Evolutionary conservation across 371 early-diverging fungal genomes (phyloP).

Genomic region (Mortierella sp.): DNA sequence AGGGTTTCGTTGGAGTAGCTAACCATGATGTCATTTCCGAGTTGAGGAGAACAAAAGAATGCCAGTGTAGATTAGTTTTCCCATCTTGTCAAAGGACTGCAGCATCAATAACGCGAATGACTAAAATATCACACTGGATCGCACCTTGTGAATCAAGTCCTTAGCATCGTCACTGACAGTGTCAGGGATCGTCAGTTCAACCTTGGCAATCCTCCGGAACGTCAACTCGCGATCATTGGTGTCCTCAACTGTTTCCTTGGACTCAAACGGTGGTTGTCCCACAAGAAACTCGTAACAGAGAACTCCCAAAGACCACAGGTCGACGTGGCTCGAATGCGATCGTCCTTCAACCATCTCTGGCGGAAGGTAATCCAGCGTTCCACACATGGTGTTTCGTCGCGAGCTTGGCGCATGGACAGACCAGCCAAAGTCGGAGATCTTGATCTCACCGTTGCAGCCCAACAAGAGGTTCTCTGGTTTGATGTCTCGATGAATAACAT

Average conservation of each 20-base stretch:
- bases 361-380: conserved; percentile 98
- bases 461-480: conserved; percentile 98
- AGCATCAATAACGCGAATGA: not conserved
- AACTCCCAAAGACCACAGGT: conserved; percentile 99
- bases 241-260: conserved; percentile 44
- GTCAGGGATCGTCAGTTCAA: conserved; percentile 89
- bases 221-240: conserved; percentile 60
- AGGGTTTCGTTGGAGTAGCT: conserved; percentile 86
- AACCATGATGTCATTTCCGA: conserved; percentile 13
- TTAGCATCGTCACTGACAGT: conserved; percentile 88
- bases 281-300: conserved; percentile 97
- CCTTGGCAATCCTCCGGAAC: conserved; percentile 87
- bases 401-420: conserved; percentile 94
- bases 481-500: conserved; percentile 98
- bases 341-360: conserved; percentile 96
- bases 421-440: conserved; percentile 99
- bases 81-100: not conserved
- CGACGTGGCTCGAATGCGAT: conserved; percentile 90
- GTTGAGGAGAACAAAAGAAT: not conserved
- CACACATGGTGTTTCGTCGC: conserved; percentile 94
- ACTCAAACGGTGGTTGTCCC: conserved; percentile 98
- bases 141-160: conserved; percentile 90
- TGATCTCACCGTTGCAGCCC: conserved; percentile 87
- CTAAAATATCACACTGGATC: conserved; percentile 5
- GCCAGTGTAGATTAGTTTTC: conserved; percentile 5